A percentile compares a stretch with the other conserved stretches of the same genome.
Evolutionary conservation across 2,329 filamentous ascomycete species (phyloP).

Genomic region (Coleophoma crateriformis): DNA sequence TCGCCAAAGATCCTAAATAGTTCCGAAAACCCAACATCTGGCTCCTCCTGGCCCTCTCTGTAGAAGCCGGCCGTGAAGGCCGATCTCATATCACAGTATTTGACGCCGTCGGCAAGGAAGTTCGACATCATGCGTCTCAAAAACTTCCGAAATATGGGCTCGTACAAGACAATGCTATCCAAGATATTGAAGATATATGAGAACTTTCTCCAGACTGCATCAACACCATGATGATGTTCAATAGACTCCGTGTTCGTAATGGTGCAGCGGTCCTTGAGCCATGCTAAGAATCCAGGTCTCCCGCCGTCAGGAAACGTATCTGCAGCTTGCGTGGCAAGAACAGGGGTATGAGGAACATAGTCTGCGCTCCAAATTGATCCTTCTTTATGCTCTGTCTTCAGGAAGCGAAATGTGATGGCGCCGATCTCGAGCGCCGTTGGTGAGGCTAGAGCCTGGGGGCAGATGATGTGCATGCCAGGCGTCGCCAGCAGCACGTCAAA

Average conservation of each 20-base stretch:
- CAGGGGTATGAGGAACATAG: slow-evolving; percentile 44
- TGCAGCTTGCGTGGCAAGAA: slow-evolving; percentile 51
- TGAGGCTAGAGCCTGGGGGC: slow-evolving; percentile 49
- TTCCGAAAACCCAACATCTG: slow-evolving; percentile 62
- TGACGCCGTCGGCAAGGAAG: slow-evolving; percentile 75
- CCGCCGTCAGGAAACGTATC: slow-evolving; percentile 71
- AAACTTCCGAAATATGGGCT: slow-evolving; percentile 79
- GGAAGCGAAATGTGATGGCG: slow-evolving; percentile 57
- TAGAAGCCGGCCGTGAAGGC: slow-evolving; percentile 70
- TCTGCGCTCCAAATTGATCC: slow-evolving; percentile 58
- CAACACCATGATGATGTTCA: slow-evolving; percentile 75
- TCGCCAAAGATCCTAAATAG: slow-evolving; percentile 72
- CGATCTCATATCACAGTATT: slow-evolving; percentile 77
- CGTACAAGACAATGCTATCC: slow-evolving; percentile 75
- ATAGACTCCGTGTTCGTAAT: slow-evolving; percentile 69
- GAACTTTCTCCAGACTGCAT: slow-evolving; percentile 84
- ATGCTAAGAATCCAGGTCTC: slow-evolving; percentile 65
- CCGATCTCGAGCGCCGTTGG: slow-evolving; percentile 47
- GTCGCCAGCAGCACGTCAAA: slow-evolving; percentile 66
- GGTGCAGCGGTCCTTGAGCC: slow-evolving; percentile 69
- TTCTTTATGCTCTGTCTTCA: slow-evolving; percentile 34
- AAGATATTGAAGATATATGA: slow-evolving; percentile 67
- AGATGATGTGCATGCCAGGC: slow-evolving; percentile 67
- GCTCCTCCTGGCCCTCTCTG: slow-evolving; percentile 54
- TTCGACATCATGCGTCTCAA: slow-evolving; percentile 65